Conservation (phyloP, 768 basidiomycete genomes). For the Boletus rubropictus region DNA sequence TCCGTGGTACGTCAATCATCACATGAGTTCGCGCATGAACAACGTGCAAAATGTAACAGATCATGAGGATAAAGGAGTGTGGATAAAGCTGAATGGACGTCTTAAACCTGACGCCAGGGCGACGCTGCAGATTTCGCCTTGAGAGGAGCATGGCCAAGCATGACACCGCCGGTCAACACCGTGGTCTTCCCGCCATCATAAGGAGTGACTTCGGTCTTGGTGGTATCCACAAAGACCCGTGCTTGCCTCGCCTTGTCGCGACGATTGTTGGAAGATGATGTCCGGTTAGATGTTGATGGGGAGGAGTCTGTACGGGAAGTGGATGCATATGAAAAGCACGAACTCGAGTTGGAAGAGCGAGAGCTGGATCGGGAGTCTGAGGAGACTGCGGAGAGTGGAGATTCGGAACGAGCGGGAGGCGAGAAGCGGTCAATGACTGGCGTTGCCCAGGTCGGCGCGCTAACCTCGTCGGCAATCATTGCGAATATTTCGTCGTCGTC, state of each 20-base stretch:
- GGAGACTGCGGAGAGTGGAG: constrained; percentile 55
- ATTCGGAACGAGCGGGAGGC: constrained; percentile 44
- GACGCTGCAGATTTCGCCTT: constrained; percentile 28
- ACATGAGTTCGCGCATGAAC: constrained; percentile 21
- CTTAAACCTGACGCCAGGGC: constrained; percentile 59
- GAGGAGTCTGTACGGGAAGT: constrained; percentile 52
- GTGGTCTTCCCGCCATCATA: constrained; percentile 88
- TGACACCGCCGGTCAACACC: constrained; percentile 81
- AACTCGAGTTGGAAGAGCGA: constrained; percentile 67
- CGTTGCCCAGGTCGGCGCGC: constrained; percentile 62
- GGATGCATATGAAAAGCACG: constrained; percentile 62
- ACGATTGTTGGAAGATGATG: constrained; percentile 46
- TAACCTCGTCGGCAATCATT: constrained; percentile 67
- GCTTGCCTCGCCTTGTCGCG: constrained; percentile 65
- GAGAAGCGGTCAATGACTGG: constrained; percentile 61
- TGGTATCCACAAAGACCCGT: constrained; percentile 66
- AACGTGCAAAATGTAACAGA: constrained; percentile 17
- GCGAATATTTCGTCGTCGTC: constrained; percentile 71
- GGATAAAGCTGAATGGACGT: constrained; percentile 7
- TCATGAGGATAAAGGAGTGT: constrained; percentile 26
- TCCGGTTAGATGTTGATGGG: constrained; percentile 36
- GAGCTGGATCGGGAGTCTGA: constrained; percentile 47
- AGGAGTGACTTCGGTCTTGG: constrained; percentile 75
- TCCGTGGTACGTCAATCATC: constrained; percentile 27
- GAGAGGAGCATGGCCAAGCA: constrained; percentile 58